Percentiles rank a stretch among this genome's conserved stretches.
Conservation (phyloP, 768 basidiomycete genomes). For the Boletus rufocinnamomeus region DNA sequence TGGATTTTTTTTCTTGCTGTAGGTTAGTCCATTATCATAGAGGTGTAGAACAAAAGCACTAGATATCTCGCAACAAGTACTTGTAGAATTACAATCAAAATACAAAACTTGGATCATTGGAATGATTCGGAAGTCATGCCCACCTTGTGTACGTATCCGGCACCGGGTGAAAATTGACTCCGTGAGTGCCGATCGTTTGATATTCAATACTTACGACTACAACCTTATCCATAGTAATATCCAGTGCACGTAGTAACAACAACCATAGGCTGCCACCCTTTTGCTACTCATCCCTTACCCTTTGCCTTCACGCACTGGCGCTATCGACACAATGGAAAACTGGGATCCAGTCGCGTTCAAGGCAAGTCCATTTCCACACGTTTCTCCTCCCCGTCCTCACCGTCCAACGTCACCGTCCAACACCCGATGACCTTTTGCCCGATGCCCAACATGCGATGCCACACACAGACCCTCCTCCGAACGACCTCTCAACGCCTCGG, state of each 20-base stretch:
- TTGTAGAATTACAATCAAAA: conserved; percentile 5
- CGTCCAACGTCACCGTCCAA: neutral
- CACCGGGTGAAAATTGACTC: neutral
- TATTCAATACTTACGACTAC: neutral
- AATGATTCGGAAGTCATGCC: neutral
- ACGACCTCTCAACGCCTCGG: conserved; percentile 64
- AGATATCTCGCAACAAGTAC: neutral
- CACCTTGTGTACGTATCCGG: neutral
- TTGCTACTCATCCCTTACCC: neutral
- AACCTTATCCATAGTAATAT: no score
- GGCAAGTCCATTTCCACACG: conserved; percentile 18
- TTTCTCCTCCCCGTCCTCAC: neutral
- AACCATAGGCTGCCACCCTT: neutral
- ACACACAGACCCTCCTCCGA: conserved; percentile 58
- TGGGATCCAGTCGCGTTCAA: conserved; percentile 37
- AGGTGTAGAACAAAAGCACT: neutral
- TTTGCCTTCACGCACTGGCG: neutral
- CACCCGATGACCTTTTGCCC: neutral
- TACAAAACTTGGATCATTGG: neutral
- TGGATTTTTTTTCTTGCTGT: neutral
- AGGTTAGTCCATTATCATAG: neutral
- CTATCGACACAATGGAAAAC: conserved; percentile 21
- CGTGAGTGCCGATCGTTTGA: neutral
- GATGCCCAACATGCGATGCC: neutral
- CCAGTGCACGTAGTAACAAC: conserved; percentile 3